A percentile compares a stretch with the other conserved stretches of the same genome.
phyloP scores from a whole-genome alignment of 495 filamentous ascomycete genomes.

The Trichoderma virens region DNA sequence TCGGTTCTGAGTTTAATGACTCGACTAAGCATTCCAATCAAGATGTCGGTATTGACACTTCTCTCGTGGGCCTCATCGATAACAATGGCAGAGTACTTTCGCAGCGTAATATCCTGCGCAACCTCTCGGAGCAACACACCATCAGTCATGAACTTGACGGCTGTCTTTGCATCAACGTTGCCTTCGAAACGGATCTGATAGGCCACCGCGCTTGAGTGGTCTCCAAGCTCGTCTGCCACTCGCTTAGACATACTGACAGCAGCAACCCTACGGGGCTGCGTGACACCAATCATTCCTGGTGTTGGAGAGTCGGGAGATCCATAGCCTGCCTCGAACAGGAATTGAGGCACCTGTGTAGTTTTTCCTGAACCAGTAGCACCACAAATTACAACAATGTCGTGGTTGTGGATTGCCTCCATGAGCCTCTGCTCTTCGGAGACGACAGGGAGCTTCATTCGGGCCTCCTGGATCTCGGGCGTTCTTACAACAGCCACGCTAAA shows the following conservation, averaged over 20 bases:
- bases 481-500: slow-evolving; percentile 69
- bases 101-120: slow-evolving; percentile 77
- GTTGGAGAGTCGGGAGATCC: slow-evolving; percentile 68
- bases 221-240: slow-evolving; percentile 76
- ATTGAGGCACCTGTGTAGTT: slow-evolving; percentile 94
- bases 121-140: slow-evolving; percentile 92
- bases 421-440: slow-evolving; percentile 95
- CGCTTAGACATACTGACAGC: slow-evolving; percentile 93
- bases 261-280: slow-evolving; percentile 87
- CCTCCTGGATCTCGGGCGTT: slow-evolving; percentile 62
- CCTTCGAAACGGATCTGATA: slow-evolving; percentile 96
- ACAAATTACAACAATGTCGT: slow-evolving; percentile 82
- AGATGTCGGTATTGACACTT: slow-evolving; percentile 94
- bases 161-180: slow-evolving; percentile 71
- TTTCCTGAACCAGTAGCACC: slow-evolving; percentile 95
- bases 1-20: slow-evolving; percentile 65
- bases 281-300: slow-evolving; percentile 89
- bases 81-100: slow-evolving; percentile 89
- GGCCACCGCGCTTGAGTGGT: slow-evolving; percentile 59
- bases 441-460: slow-evolving; percentile 74
- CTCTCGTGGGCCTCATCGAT: slow-evolving; percentile 98
- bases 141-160: slow-evolving; percentile 99
- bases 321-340: slow-evolving; percentile 89
- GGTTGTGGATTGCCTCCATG: slow-evolving; percentile 94
- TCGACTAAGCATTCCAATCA: slow-evolving; percentile 91